Conservation (phyloP, 192 early-diverging fungal genomes). For the Backusella liffmaniae region DNA sequence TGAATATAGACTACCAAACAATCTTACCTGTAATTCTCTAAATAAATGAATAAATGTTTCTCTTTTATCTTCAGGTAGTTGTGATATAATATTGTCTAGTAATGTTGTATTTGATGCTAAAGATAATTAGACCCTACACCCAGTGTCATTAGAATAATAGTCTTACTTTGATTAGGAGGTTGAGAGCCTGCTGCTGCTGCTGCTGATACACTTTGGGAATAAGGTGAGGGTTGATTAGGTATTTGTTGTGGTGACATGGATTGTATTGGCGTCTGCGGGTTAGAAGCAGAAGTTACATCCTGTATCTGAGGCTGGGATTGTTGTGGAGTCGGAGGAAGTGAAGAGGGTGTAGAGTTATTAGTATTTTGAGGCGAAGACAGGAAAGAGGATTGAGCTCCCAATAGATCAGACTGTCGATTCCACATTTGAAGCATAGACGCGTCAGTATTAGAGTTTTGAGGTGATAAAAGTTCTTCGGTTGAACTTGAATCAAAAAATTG, state of each 20-base stretch:
- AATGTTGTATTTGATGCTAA: slow-evolving; percentile 16
- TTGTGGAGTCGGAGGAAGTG: neutral
- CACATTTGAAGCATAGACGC: slow-evolving; percentile 17
- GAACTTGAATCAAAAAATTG: slow-evolving; percentile 8
- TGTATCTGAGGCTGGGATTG: neutral
- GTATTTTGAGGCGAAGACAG: neutral
- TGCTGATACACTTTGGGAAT: neutral
- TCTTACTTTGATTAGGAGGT: neutral
- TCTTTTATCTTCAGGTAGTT: slow-evolving; percentile 22
- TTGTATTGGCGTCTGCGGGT: neutral
- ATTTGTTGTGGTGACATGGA: neutral
- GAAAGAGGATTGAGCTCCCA: neutral
- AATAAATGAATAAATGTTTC: slow-evolving; percentile 26
- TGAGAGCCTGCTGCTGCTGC: neutral
- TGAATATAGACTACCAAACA: too few relatives aligned
- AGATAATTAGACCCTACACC: too few relatives aligned
- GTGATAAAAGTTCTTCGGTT: slow-evolving; percentile 20
- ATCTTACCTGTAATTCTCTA: slow-evolving; percentile 22
- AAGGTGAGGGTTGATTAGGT: neutral
- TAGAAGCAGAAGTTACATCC: neutral
- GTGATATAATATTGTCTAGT: slow-evolving; percentile 28
- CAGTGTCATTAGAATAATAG: too few relatives aligned
- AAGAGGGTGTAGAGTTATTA: neutral
- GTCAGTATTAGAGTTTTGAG: slow-evolving; percentile 6
- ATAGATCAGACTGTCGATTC: slow-evolving; percentile 1